These are phyloP conservation scores for Colletotrichum tanaceti DNA, from an alignment of 2,329 filamentous ascomycete species.

Conservation along the genomic window DNA sequence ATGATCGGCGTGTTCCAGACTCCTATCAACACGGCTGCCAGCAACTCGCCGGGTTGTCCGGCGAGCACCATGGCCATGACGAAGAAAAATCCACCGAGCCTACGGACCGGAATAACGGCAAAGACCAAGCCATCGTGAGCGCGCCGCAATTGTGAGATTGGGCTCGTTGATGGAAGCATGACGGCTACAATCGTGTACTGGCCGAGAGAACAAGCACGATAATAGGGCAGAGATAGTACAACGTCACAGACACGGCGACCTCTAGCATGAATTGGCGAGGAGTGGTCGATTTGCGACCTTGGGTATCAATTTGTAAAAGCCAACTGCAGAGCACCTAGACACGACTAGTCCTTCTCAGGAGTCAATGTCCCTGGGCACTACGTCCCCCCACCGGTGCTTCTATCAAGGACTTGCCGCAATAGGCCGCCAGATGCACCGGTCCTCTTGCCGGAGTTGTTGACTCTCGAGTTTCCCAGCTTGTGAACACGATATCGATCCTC, in stretches of 20 bases:
- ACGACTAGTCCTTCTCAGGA: not conserved
- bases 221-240: not conserved
- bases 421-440: conserved; percentile 1
- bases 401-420: conserved; percentile 33
- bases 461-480: not conserved
- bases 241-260: too few relatives aligned
- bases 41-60: too few relatives aligned
- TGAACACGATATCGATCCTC: conserved; percentile 2
- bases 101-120: too few relatives aligned
- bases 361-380: conserved; percentile 21
- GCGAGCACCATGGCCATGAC: too few relatives aligned
- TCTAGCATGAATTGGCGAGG: not conserved
- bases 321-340: conserved; percentile 17
- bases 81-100: too few relatives aligned
- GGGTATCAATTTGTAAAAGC: conserved; percentile 13
- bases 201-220: not conserved
- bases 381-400: conserved; percentile 33
- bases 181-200: not conserved
- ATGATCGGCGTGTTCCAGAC: too few relatives aligned
- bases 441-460: conserved; percentile 6
- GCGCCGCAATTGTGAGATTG: too few relatives aligned
- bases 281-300: not conserved
- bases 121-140: too few relatives aligned
- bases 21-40: too few relatives aligned
- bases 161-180: not conserved